Base-by-base conservation (phyloP, 305 asterid species). In the Rubia tinctorum region DNA sequence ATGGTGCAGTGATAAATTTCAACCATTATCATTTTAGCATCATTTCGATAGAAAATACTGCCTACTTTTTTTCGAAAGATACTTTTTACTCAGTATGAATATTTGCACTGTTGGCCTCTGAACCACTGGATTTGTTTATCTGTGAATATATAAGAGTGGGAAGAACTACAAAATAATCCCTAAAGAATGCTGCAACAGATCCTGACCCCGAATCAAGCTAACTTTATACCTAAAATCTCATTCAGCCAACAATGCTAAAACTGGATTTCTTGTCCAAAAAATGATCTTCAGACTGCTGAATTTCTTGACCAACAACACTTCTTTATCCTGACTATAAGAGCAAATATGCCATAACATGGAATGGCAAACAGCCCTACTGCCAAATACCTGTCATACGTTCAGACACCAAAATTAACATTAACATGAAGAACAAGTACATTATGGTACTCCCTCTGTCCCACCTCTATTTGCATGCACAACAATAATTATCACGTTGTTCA, bases 341-440 rank as follows among this genome's bases (percentile, higher is more conserved):
- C 68, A 69, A 81, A 88, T 70, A 89, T 18, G 62, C 84, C 87
- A 78, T 74, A 90, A 77, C 87, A 86, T 39, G 92, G 97, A 30
- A 92, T 55, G 70, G 86, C 90, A 77, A 85, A 73, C 78, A 90
- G 66, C 75, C 96, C 93, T 3, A 89, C 94, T 9, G 72, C 81
- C 43, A 88, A 25, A 25, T 92, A 90, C 97, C 98, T 92, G 89
- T 73, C 59, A 79, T n/a, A 25, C 44, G 70, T 81, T 40, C 56
- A 40, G 9, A 43, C 40, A 76, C 8, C 42, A 68, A n/a, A 9
- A 53, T 44, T 10, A 56, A 40, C 20, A 27, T 43, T 6, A 23
- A 17, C 25, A 22, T 12, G 25, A 64, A 34, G 23, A 14, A 18
- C 30, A 27, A 27, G 27, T 20, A 6, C 62, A 20, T n/a, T n/a